Percentiles rank a stretch among this genome's conserved stretches.
Conservation (phyloP, 129 eudicot genomes). For the Arctium lappa region DNA sequence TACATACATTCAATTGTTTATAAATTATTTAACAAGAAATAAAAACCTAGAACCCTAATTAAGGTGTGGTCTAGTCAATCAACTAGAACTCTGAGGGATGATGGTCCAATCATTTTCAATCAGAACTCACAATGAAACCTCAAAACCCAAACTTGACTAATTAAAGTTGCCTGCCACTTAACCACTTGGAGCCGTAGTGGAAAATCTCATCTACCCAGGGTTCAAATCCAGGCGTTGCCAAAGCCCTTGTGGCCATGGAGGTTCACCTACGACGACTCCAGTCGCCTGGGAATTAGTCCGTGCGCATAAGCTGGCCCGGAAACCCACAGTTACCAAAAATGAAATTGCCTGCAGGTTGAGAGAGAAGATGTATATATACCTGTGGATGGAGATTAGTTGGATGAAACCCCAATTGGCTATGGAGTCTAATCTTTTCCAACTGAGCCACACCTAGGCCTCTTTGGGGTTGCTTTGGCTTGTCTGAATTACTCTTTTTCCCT, state of each 20-base stretch:
- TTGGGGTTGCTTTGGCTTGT: constrained; percentile 73
- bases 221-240: too few relatives aligned
- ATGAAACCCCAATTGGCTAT: constrained; percentile 54
- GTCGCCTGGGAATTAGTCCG: too few relatives aligned
- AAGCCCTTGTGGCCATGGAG: too few relatives aligned
- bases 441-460: constrained; percentile 97
- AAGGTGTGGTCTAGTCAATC: background rate
- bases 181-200: too few relatives aligned
- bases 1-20: background rate
- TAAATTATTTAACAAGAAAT: background rate
- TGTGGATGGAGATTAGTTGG: constrained; percentile 23
- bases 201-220: too few relatives aligned
- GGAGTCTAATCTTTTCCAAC: constrained; percentile 84
- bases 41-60: constrained; percentile 9
- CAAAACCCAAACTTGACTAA: background rate
- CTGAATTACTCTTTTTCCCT: constrained; percentile 50
- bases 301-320: too few relatives aligned
- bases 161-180: too few relatives aligned
- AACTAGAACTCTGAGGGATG: background rate
- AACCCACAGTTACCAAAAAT: too few relatives aligned
- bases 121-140: background rate
- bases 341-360: background rate
- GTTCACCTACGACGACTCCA: too few relatives aligned
- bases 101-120: background rate
- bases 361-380: background rate